Conservation (phyloP, 768 basidiomycete genomes). For the Boletus barrowsii region DNA sequence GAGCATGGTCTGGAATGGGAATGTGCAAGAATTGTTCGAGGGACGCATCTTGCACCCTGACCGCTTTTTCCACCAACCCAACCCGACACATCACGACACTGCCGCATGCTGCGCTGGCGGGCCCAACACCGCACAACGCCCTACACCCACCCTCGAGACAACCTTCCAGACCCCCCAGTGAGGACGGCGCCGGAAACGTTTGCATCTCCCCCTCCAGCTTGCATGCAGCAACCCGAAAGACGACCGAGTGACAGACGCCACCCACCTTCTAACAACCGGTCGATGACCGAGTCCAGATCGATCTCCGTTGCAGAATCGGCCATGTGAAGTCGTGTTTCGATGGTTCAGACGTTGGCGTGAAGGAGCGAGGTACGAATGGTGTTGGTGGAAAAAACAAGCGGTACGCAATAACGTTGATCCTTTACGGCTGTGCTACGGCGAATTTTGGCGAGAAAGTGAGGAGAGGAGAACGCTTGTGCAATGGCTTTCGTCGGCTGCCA, state of each 20-base stretch:
- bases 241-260: slow-evolving; percentile 28
- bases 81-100: slow-evolving; percentile 7
- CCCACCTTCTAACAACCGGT: slow-evolving; percentile 96
- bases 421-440: slow-evolving; percentile 18
- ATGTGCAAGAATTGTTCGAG: background rate
- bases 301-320: slow-evolving; percentile 86
- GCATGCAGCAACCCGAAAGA: slow-evolving; percentile 12
- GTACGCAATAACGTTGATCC: slow-evolving; percentile 18
- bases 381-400: slow-evolving; percentile 26
- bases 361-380: slow-evolving; percentile 13
- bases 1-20: background rate
- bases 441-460: slow-evolving; percentile 19
- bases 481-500: slow-evolving; percentile 22
- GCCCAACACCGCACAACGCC: slow-evolving; percentile 3
- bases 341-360: slow-evolving; percentile 18
- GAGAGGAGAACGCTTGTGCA: slow-evolving; percentile 1
- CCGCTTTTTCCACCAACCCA: slow-evolving; percentile 9
- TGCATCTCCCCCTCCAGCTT: background rate
- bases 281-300: slow-evolving; percentile 99
- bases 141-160: slow-evolving; percentile 4
- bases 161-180: background rate
- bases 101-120: slow-evolving; percentile 14
- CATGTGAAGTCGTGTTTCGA: slow-evolving; percentile 41
- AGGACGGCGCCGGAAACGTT: background rate
- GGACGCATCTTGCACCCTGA: background rate